Evolutionary conservation across 179 eudicot genomes (phyloP).

Genomic region (Spinacia oleracea): DNA sequence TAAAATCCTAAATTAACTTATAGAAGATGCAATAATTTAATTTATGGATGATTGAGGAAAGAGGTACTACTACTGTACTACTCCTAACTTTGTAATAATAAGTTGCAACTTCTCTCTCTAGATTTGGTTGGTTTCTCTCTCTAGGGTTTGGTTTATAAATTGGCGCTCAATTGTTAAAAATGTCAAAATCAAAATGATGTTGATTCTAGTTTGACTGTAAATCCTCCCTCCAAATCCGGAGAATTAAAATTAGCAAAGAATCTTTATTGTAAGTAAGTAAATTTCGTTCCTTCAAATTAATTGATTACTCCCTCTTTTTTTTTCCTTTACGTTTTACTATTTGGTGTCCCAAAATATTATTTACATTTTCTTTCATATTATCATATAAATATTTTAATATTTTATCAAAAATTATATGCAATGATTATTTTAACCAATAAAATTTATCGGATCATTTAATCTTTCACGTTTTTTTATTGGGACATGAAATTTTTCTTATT

Average conservation of each 20-base stretch:
- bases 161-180: conserved; percentile 38
- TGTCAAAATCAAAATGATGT: background rate
- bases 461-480: no score
- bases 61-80: background rate
- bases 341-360: no score
- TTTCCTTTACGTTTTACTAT: no score
- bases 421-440: no score
- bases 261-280: no score
- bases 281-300: no score
- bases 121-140: conserved; percentile 10
- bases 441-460: no score
- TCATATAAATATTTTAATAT: no score
- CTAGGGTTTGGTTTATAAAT: conserved; percentile 32
- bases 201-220: background rate
- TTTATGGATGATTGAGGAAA: conserved; percentile 27
- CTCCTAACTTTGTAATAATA: background rate
- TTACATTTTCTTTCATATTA: no score
- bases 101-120: conserved; percentile 1
- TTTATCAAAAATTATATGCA: no score
- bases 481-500: no score
- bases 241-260: background rate
- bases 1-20: background rate
- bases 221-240: conserved; percentile 19
- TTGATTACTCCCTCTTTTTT: no score
- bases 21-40: conserved; percentile 23